Evolutionary conservation across 2,329 filamentous ascomycete species (phyloP).

Genomic region (Leptographium radiaticola): DNA sequence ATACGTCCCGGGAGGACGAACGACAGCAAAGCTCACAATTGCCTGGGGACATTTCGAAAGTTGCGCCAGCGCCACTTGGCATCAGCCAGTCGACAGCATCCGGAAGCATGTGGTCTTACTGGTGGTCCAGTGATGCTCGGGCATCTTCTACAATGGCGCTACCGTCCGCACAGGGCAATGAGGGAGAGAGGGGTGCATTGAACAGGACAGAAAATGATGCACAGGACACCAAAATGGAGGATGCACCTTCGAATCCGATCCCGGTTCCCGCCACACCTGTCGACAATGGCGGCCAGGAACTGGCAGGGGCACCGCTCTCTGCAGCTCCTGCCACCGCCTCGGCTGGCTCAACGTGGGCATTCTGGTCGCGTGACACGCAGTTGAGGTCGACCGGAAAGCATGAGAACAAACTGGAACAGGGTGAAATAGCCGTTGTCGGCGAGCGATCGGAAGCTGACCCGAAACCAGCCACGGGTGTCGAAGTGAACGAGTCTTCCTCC

Average conservation of each 20-base stretch:
- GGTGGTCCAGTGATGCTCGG: conserved; percentile 20
- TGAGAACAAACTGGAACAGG: conserved; percentile 23
- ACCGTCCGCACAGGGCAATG: background rate
- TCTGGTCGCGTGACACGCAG: conserved; percentile 55
- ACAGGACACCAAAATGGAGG: conserved; percentile 29
- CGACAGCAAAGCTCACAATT: background rate
- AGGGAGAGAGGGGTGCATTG: conserved; percentile 5
- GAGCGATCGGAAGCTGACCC: conserved; percentile 44
- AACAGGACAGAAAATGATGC: conserved; percentile 16
- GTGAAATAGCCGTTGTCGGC: conserved; percentile 43
- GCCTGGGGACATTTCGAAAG: background rate
- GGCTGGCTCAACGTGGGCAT: conserved; percentile 61
- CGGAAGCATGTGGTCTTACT: conserved; percentile 12
- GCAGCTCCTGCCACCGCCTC: conserved; percentile 25
- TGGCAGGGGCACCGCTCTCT: background rate
- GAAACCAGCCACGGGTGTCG: conserved; percentile 29
- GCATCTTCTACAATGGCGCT: background rate
- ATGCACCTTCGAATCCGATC: conserved; percentile 18
- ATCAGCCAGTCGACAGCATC: conserved; percentile 10
- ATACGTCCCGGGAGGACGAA: conserved; percentile 6
- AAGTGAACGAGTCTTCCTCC: conserved; percentile 23
- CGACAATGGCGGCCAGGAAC: background rate
- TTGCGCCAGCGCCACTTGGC: conserved; percentile 2
- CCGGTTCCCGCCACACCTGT: conserved; percentile 13
- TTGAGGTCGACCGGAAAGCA: conserved; percentile 21